Conservation (phyloP, 495 filamentous ascomycete genomes). For the Letharia columbiana region DNA sequence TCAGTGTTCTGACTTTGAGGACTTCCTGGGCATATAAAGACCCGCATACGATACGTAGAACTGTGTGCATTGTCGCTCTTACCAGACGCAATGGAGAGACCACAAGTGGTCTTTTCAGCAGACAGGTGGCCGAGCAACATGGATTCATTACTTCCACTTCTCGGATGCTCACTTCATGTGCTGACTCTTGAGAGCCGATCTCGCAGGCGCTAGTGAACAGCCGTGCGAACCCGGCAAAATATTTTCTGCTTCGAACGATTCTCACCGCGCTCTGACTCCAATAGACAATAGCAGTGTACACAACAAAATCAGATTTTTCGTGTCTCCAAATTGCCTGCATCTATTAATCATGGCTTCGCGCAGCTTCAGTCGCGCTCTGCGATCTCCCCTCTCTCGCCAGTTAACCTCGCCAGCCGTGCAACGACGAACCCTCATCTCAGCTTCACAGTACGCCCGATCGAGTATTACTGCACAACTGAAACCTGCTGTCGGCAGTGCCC, state of each 20-base stretch:
- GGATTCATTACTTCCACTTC: too few relatives aligned
- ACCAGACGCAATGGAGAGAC: background rate
- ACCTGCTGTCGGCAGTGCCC: conserved; percentile 40
- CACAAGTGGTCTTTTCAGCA: background rate
- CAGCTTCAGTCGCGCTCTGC: conserved; percentile 73
- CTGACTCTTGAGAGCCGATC: conserved; percentile 12
- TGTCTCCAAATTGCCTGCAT: background rate
- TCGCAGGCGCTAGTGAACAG: conserved; percentile 17
- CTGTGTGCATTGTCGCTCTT: background rate
- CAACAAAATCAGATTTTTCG: background rate
- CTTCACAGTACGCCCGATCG: conserved; percentile 26
- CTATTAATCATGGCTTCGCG: conserved; percentile 69
- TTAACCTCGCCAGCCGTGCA: conserved; percentile 47
- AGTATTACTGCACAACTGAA: conserved; percentile 39
- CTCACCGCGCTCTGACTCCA: conserved; percentile 1
- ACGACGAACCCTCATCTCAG: conserved; percentile 61
- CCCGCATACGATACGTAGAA: background rate
- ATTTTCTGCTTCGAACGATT: background rate
- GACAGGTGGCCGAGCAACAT: too few relatives aligned
- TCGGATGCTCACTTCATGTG: too few relatives aligned
- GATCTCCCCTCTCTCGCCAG: conserved; percentile 61
- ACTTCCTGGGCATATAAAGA: background rate
- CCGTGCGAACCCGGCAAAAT: conserved; percentile 4
- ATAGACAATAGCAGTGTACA: background rate
- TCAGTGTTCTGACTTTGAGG: background rate